Conservation (phyloP, 2,329 filamentous ascomycete genomes). For the Didymella segeticola region DNA sequence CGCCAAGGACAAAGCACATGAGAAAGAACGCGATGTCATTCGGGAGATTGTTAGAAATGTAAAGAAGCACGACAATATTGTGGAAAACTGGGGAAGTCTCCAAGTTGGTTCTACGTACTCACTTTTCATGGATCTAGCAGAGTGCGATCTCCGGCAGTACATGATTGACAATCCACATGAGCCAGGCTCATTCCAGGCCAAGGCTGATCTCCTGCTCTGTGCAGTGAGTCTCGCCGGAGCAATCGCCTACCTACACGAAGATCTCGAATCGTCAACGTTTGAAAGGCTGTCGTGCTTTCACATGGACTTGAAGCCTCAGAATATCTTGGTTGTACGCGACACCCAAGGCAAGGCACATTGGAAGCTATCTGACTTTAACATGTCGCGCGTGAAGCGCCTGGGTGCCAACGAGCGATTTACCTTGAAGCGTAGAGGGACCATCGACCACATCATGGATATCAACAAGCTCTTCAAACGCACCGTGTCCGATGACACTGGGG, state of each 20-base stretch:
- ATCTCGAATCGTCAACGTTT: conserved; percentile 33
- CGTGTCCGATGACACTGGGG: conserved; percentile 2
- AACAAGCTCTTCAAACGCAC: conserved; percentile 36
- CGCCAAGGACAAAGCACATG: neutral
- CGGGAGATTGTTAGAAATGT: neutral
- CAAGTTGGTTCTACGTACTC: neutral
- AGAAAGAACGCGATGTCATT: neutral
- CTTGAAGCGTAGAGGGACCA: too few species aligned
- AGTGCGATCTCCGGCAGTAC: neutral
- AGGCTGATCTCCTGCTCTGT: neutral
- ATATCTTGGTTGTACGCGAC: conserved; percentile 40
- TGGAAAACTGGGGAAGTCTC: neutral
- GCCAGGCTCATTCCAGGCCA: neutral
- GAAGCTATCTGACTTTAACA: conserved; percentile 54
- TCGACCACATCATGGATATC: too few species aligned
- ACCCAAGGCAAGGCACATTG: conserved; percentile 47
- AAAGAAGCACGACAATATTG: neutral
- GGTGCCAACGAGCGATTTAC: too few species aligned
- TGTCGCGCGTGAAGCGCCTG: conserved; percentile 47
- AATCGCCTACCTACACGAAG: conserved; percentile 42
- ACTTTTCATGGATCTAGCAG: neutral
- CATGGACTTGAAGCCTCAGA: conserved; percentile 45
- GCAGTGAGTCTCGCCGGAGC: neutral
- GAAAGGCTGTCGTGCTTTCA: conserved; percentile 50
- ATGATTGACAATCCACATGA: neutral